Percentiles rank a stretch among this genome's conserved stretches.
phyloP scores from a whole-genome alignment of 306 rosid genomes.

The Sophora flavescens region DNA sequence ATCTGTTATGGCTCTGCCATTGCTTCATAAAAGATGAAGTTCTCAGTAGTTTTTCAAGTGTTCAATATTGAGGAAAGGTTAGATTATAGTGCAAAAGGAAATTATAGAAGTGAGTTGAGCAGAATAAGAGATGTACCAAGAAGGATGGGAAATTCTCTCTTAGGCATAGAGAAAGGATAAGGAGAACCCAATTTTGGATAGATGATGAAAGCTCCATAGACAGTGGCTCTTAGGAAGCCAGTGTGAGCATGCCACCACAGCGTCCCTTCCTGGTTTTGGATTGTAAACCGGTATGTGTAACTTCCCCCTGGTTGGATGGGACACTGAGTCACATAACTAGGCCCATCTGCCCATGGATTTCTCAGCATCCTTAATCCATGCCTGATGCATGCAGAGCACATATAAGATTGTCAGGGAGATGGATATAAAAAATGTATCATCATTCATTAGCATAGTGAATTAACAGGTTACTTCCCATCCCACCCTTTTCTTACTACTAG shows the following conservation, averaged over 20 bases:
- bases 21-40: not conserved
- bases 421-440: constrained; percentile 15
- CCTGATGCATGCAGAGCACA: constrained; percentile 54
- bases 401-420: constrained; percentile 31
- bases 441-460: constrained; percentile 1
- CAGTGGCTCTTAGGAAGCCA: constrained; percentile 88
- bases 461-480: not conserved
- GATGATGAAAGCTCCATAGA: constrained; percentile 85
- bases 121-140: constrained; percentile 63
- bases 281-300: constrained; percentile 90
- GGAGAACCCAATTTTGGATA: constrained; percentile 75
- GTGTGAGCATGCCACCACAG: constrained; percentile 99
- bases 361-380: constrained; percentile 84
- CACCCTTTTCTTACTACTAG: not conserved
- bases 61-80: not conserved
- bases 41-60: not conserved
- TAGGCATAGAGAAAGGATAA: constrained; percentile 86
- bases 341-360: constrained; percentile 99
- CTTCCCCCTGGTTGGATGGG: constrained; percentile 88
- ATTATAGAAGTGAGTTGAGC: not conserved
- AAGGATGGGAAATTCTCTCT: constrained; percentile 66
- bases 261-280: constrained; percentile 85
- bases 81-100: not conserved
- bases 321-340: constrained; percentile 86
- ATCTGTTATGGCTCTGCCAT: constrained; percentile 32